Conservation (phyloP, 176 grass and related monocot species). For the Oryza brachyantha region DNA sequence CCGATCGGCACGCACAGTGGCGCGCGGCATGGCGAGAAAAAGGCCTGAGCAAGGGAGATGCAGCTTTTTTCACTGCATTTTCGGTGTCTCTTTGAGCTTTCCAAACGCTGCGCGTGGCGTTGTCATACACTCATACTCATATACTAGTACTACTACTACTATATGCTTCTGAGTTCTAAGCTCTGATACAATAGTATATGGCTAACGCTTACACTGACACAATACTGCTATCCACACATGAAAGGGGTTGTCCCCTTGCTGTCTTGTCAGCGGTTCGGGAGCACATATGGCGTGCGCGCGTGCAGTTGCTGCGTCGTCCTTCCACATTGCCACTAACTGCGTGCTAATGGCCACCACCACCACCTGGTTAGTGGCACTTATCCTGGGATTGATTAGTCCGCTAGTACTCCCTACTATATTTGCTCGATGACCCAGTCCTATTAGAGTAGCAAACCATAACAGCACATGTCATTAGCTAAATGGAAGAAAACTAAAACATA, state of each 20-base stretch:
- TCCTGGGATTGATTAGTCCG: not conserved
- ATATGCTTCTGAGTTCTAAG: not conserved
- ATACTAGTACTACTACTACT: no score
- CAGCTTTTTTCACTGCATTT: constrained; percentile 33
- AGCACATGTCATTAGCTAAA: not conserved
- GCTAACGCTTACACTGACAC: not conserved
- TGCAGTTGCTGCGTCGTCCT: not conserved
- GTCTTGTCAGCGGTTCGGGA: constrained; percentile 26
- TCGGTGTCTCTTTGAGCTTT: constrained; percentile 47
- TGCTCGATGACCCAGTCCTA: not conserved
- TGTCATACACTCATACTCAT: not conserved
- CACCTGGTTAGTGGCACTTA: constrained; percentile 9
- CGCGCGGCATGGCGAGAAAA: constrained; percentile 33
- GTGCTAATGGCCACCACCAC: constrained; percentile 5
- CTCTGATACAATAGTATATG: constrained; percentile 42
- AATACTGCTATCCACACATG: not conserved
- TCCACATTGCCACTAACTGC: constrained; percentile 3
- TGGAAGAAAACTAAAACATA: not conserved
- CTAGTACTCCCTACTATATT: not conserved
- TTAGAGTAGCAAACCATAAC: not conserved
- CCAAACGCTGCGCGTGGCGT: constrained; percentile 16
- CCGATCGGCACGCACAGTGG: not conserved
- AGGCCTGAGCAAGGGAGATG: constrained; percentile 16
- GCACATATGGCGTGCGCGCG: constrained; percentile 7
- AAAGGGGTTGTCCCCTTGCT: constrained; percentile 24